Conservation (phyloP, 192 early-diverging fungal genomes). For the Funneliformis geosporum region DNA sequence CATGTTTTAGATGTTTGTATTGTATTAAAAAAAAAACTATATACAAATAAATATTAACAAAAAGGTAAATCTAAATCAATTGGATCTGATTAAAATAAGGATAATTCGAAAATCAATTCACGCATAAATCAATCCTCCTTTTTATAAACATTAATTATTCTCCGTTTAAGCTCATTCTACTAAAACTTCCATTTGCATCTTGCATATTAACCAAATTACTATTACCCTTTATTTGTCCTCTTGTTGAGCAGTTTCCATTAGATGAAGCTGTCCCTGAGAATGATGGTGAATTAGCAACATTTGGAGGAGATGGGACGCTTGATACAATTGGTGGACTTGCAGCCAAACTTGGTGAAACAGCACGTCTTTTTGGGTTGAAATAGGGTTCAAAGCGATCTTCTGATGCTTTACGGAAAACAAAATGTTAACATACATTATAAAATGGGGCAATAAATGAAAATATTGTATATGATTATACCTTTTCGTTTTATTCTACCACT, state of each 20-base stretch:
- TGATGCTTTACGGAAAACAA: slow-evolving; percentile 6
- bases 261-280: background rate
- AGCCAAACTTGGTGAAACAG: slow-evolving; percentile 27
- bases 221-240: slow-evolving; percentile 8
- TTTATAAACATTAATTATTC: background rate
- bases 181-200: slow-evolving; percentile 31
- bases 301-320: slow-evolving; percentile 12
- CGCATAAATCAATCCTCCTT: no score
- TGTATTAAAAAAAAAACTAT: no score
- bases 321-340: slow-evolving; percentile 25
- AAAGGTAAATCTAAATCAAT: no score
- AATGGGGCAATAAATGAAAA: background rate
- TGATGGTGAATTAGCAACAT: background rate
- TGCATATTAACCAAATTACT: slow-evolving; percentile 27
- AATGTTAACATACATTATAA: background rate
- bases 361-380: slow-evolving; percentile 33
- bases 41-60: no score
- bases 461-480: slow-evolving; percentile 1
- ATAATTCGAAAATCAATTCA: no score
- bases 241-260: background rate
- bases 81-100: no score
- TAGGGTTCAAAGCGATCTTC: slow-evolving; percentile 34
- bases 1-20: no score
- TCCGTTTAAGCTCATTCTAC: slow-evolving; percentile 25
- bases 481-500: slow-evolving; percentile 33